These are phyloP conservation scores for Jaltomata sinuosa DNA, from an alignment of 257 asterid species.

Conservation along the genomic window DNA sequence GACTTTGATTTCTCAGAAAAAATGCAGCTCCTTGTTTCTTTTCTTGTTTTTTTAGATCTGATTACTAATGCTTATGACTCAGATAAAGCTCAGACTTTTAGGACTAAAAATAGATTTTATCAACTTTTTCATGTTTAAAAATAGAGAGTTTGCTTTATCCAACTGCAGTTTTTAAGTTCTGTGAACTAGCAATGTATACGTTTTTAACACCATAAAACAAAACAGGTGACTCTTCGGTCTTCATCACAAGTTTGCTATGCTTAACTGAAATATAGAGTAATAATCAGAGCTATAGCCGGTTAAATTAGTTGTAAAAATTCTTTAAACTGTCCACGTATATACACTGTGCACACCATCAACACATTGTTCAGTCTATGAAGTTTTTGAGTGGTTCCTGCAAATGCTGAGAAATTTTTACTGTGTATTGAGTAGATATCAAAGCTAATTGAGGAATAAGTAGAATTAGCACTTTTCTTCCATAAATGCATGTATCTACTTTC, in stretches of 20 bases:
- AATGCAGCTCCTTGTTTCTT: not conserved
- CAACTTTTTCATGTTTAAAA: not conserved
- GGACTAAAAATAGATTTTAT: not conserved
- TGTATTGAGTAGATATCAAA: not conserved
- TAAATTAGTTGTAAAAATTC: too few species aligned
- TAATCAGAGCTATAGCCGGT: too few species aligned
- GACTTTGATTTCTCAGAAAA: not conserved
- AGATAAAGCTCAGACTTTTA: not conserved
- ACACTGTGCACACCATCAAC: not conserved
- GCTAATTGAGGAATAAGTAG: not conserved
- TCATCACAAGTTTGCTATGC: not conserved
- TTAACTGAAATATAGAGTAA: not conserved
- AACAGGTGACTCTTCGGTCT: not conserved
- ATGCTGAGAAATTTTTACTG: not conserved
- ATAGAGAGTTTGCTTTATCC: not conserved
- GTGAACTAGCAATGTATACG: not conserved
- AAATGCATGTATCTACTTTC: not conserved
- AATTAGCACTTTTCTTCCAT: not conserved
- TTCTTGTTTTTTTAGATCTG: not conserved
- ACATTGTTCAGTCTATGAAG: not conserved
- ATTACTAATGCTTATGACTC: not conserved
- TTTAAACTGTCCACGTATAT: not conserved
- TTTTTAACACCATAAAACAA: not conserved
- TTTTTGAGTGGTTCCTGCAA: not conserved
- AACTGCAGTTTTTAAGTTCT: not conserved